A percentile compares a stretch with the other conserved stretches of the same genome.
phyloP scores from a whole-genome alignment of 2,329 filamentous ascomycete genomes.

The Hymenoscyphus repandus region DNA sequence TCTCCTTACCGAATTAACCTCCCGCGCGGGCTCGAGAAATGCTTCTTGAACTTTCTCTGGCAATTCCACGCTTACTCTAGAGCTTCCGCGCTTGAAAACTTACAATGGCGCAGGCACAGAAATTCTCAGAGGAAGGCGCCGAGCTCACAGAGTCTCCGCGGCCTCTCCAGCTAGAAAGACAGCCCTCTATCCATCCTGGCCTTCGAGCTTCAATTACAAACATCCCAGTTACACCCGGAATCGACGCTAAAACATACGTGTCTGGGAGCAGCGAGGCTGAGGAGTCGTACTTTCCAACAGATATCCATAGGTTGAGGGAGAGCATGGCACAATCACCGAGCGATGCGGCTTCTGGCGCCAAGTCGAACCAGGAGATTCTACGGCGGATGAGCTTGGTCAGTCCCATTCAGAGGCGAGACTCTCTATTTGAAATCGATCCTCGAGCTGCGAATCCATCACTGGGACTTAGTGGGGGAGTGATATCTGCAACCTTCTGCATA shows the following conservation, averaged over 20 bases:
- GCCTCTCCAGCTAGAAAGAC: constrained; percentile 12
- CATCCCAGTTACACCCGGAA: constrained; percentile 29
- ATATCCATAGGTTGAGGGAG: constrained; percentile 13
- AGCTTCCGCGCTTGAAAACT: neutral
- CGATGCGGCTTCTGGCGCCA: constrained; percentile 31
- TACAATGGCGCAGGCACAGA: constrained; percentile 14
- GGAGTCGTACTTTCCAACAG: constrained; percentile 24
- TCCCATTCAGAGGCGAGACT: constrained; percentile 31
- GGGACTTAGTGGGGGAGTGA: constrained; percentile 57
- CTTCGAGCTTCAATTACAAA: constrained; percentile 23
- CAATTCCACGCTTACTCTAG: neutral
- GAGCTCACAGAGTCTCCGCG: constrained; percentile 19
- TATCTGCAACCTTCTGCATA: constrained; percentile 61
- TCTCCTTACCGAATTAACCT: neutral
- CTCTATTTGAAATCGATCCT: constrained; percentile 47
- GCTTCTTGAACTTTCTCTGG: neutral
- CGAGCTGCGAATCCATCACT: constrained; percentile 52
- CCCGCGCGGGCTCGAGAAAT: neutral
- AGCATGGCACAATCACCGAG: constrained; percentile 26
- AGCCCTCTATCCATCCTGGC: constrained; percentile 26
- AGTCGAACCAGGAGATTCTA: constrained; percentile 38
- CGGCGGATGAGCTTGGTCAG: constrained; percentile 38
- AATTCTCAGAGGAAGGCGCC: constrained; percentile 7
- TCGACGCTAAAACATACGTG: constrained; percentile 20
- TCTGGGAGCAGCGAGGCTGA: constrained; percentile 7